phyloP scores from a whole-genome alignment of 2,329 filamentous ascomycete species.

The Cladosporium sp. region DNA sequence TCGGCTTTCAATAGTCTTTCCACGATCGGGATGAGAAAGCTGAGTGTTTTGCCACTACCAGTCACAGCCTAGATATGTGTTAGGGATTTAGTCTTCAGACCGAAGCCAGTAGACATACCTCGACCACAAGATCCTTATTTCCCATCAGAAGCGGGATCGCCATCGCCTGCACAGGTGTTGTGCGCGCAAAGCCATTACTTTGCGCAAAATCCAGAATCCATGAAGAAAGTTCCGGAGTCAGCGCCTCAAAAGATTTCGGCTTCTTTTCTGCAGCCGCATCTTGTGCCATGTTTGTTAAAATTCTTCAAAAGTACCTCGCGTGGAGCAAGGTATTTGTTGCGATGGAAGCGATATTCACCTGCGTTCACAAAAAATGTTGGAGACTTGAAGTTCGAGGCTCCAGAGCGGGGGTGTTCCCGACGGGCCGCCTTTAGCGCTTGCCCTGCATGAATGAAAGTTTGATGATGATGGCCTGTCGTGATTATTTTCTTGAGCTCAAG shows the following conservation, averaged over 20 bases:
- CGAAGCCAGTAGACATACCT: constrained; percentile 43
- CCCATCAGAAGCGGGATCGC: constrained; percentile 82
- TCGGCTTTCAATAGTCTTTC: constrained; percentile 75
- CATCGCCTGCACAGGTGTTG: constrained; percentile 93
- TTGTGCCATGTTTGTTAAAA: constrained; percentile 19
- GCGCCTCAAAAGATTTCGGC: constrained; percentile 60
- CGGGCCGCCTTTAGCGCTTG: too few species aligned
- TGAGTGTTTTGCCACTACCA: constrained; percentile 83
- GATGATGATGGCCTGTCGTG: too few species aligned
- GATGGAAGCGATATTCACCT: neutral
- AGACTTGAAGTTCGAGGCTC: constrained; percentile 3
- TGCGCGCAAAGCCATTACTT: constrained; percentile 78
- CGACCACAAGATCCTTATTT: constrained; percentile 89
- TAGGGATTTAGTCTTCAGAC: neutral
- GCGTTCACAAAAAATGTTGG: constrained; percentile 8
- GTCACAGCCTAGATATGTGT: constrained; percentile 62
- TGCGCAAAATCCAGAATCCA: constrained; percentile 83
- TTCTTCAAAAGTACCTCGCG: too few species aligned
- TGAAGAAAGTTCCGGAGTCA: constrained; percentile 66
- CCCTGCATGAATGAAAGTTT: neutral
- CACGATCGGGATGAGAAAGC: constrained; percentile 78
- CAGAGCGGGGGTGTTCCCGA: neutral
- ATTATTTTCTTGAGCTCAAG: too few species aligned
- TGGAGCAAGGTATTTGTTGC: too few species aligned
- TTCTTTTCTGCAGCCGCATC: constrained; percentile 26